A percentile compares a stretch with the other conserved stretches of the same genome.
Evolutionary conservation across 495 filamentous ascomycete species (phyloP).

Genomic region (Cercophora newfieldiana): DNA sequence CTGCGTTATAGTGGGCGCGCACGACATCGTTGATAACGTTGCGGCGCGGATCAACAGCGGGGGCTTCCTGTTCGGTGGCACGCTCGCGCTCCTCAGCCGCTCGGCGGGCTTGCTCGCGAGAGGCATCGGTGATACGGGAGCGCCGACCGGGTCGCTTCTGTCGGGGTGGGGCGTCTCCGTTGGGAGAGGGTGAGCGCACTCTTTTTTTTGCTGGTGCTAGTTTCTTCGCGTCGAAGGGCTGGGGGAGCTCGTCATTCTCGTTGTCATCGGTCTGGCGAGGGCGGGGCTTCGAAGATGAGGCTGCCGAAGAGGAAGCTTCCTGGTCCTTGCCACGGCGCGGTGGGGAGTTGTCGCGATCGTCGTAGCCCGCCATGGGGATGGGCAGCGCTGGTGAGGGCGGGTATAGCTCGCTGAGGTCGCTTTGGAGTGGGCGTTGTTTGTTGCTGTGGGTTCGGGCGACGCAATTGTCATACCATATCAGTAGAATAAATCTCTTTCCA

Average conservation of each 20-base stretch:
- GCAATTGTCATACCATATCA: neutral
- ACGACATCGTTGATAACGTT: slow-evolving; percentile 80
- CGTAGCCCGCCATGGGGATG: slow-evolving; percentile 21
- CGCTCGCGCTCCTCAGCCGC: slow-evolving; percentile 66
- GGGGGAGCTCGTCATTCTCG: slow-evolving; percentile 46
- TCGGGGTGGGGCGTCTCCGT: slow-evolving; percentile 57
- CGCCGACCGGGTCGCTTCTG: slow-evolving; percentile 86
- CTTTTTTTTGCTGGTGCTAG: slow-evolving; percentile 55
- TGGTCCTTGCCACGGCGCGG: neutral
- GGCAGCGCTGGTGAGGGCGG: neutral
- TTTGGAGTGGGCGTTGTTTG: neutral
- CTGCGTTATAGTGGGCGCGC: slow-evolving; percentile 91
- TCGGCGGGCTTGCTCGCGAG: slow-evolving; percentile 67
- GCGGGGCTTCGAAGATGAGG: slow-evolving; percentile 3
- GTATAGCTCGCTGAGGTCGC: neutral
- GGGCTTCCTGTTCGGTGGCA: slow-evolving; percentile 2
- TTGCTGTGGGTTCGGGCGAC: too few relatives aligned
- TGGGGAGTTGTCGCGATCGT: slow-evolving; percentile 22
- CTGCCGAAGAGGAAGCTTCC: neutral
- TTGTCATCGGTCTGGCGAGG: too few relatives aligned
- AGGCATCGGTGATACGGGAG: slow-evolving; percentile 69
- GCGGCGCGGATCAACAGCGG: slow-evolving; percentile 33
- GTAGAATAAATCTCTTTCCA: neutral
- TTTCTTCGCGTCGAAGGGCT: slow-evolving; percentile 57
- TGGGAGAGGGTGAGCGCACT: slow-evolving; percentile 42